Evolutionary conservation across 495 filamentous ascomycete genomes (phyloP), one percentile per base, ranked within the genome.

Genomic region (Annulohypoxylon stygium): DNA sequence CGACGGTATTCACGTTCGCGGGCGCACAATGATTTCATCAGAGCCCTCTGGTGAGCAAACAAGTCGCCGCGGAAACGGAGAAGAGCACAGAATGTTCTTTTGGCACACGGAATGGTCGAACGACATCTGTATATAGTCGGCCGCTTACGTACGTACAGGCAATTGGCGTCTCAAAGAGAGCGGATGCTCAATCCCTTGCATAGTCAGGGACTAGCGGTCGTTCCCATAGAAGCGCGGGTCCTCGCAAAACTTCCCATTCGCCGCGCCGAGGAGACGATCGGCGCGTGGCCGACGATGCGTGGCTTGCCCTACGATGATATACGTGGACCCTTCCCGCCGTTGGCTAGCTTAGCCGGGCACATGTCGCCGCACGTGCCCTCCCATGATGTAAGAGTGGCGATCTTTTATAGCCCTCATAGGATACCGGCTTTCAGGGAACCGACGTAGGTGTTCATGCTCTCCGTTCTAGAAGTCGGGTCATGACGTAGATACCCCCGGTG

Each of bases 381-480:
- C 20, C n/a, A 43, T 60, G 57, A 60, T 60, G 57, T 43, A 60
- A 60, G 57, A 60, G 23, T n/a, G 57, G 16, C 12, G 57, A 60
- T 43, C 36, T 25, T 26, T 25, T 26, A 14, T 8, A 37, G 9
- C 11, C 20, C 30, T 58, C 54, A 39, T 60, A 60, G 57, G 57
- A 43, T 60, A 43, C 36, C 36, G 18, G 57, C 23, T 60, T 57
- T 33, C 30, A 9, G 33, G 33, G 8, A 2, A 37, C 30, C 33
- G 11, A 45, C 67, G 37, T n/a, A 39, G 67, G 61, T 59, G 67
- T 64, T 70, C 53, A 25, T 41, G 53, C 16, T 51, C 39, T 45
- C 61, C 53, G 36, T 60, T 65, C 25, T 57, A 9, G 53, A 57
- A 26, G 60, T 50, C 48, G 53, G 39, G 14, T 33, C 11, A 48